These are phyloP conservation scores for Microstegium vimineum DNA, from an alignment of 176 grass and related monocot genomes.

Conservation along the genomic window DNA sequence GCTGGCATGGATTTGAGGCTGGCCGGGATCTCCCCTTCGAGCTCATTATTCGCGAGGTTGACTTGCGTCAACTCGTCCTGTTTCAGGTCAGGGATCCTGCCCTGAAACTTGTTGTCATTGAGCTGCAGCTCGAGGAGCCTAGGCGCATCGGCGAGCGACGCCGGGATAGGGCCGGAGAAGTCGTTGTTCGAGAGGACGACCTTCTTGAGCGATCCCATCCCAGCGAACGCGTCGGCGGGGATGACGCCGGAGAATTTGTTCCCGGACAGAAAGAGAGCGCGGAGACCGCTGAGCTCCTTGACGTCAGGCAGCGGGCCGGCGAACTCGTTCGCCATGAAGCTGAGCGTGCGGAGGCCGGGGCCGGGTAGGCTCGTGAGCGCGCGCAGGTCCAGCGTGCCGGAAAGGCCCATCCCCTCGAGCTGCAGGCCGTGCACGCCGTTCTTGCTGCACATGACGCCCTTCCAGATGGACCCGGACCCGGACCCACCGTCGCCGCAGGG, in stretches of 20 bases:
- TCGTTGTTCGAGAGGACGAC: slow-evolving; percentile 49
- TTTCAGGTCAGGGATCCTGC: slow-evolving; percentile 54
- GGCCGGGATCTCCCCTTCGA: slow-evolving; percentile 66
- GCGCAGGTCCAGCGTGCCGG: slow-evolving; percentile 54
- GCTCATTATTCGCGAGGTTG: slow-evolving; percentile 56
- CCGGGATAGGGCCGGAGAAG: slow-evolving; percentile 66
- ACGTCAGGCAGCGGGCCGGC: slow-evolving; percentile 58
- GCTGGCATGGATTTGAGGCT: slow-evolving; percentile 33
- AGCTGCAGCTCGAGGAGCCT: slow-evolving; percentile 60
- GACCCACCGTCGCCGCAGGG: slow-evolving; percentile 47
- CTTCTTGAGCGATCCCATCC: slow-evolving; percentile 78
- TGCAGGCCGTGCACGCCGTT: slow-evolving; percentile 58
- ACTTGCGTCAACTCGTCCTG: slow-evolving; percentile 44
- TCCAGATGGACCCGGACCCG: slow-evolving; percentile 27
- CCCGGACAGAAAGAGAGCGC: slow-evolving; percentile 53
- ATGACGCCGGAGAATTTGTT: slow-evolving; percentile 71
- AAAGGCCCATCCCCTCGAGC: slow-evolving; percentile 65
- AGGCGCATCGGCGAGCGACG: slow-evolving; percentile 49
- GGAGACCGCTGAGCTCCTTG: slow-evolving; percentile 42
- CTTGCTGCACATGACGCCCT: slow-evolving; percentile 62
- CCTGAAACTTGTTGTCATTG: slow-evolving; percentile 62
- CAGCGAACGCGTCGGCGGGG: slow-evolving; percentile 57
- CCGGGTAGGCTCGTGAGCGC: slow-evolving; percentile 24
- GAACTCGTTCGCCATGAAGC: slow-evolving; percentile 71
- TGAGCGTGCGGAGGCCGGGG: slow-evolving; percentile 53